Percentiles rank a stretch among this genome's conserved stretches.
Conservation (phyloP, 441 rosid genomes). For the Erodium moschatum region DNA sequence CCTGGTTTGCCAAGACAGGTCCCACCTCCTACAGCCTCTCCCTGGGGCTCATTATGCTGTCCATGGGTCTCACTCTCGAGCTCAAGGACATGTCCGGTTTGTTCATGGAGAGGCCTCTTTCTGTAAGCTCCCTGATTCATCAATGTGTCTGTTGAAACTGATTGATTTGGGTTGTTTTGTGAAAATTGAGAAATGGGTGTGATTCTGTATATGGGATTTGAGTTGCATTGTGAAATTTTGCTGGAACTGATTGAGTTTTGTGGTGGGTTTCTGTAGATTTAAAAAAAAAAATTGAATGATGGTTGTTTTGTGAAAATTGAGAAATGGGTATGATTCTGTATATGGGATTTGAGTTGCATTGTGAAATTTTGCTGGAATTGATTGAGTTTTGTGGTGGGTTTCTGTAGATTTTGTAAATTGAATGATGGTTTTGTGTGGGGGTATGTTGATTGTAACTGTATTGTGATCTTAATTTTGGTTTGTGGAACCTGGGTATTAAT, state of each 20-base stretch:
- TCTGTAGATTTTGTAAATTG: not conserved
- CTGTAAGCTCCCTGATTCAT: constrained; percentile 32
- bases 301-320: constrained; percentile 2
- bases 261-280: not conserved
- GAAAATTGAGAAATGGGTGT: constrained; percentile 9
- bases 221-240: not conserved
- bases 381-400: not conserved
- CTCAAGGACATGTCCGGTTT: constrained; percentile 44
- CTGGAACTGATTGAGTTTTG: not conserved
- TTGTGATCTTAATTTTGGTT: no score
- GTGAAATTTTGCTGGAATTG: not conserved
- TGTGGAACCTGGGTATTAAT: not conserved
- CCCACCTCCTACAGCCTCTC: constrained; percentile 47
- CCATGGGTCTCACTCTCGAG: constrained; percentile 63
- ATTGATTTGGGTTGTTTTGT: not conserved
- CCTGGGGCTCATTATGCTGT: constrained; percentile 51
- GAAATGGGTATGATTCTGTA: constrained; percentile 7
- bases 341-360: constrained; percentile 1
- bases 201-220: constrained; percentile 1
- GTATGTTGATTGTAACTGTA: not conserved
- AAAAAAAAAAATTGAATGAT: no score
- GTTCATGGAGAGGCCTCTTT: constrained; percentile 42
- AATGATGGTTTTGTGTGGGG: not conserved
- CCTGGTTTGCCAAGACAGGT: constrained; percentile 43
- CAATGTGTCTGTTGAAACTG: not conserved